These are phyloP conservation scores for Barnettozyma californica DNA, from an alignment of 805 yeast species.

Conservation along the genomic window DNA sequence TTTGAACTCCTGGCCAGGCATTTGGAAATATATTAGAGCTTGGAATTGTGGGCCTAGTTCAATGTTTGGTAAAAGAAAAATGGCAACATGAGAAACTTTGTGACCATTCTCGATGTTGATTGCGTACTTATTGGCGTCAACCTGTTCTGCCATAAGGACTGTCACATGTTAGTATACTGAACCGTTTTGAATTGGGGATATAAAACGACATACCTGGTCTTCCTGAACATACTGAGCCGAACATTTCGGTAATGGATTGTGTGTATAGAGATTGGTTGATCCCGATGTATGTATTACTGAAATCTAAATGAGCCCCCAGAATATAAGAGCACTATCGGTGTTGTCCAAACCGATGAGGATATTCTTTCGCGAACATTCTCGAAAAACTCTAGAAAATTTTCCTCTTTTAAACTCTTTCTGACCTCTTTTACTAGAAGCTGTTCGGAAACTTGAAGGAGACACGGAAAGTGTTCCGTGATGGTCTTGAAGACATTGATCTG, in stretches of 20 bases:
- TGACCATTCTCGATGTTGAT: conserved; percentile 58
- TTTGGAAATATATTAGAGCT: conserved; percentile 85
- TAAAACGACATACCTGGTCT: conserved; percentile 41
- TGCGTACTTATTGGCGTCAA: conserved; percentile 64
- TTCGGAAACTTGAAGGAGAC: not conserved
- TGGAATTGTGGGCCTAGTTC: conserved; percentile 64
- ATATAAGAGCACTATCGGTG: not conserved
- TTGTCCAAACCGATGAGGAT: not conserved
- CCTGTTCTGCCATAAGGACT: conserved; percentile 51
- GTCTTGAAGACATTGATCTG: not conserved
- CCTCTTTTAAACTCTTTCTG: not conserved
- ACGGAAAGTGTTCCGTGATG: conserved; percentile 2
- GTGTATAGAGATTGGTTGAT: not conserved
- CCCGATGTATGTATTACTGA: not conserved
- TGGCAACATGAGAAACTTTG: conserved; percentile 68
- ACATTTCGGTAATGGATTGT: conserved; percentile 35
- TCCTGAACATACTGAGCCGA: conserved; percentile 75
- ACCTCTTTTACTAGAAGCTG: not conserved
- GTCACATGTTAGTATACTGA: not conserved
- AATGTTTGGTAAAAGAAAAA: conserved; percentile 81
- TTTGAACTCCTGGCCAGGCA: conserved; percentile 50
- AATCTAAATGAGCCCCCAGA: not conserved
- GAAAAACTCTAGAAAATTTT: not conserved
- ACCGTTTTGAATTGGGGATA: too few species aligned
- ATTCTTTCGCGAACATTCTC: conserved; percentile 1